These are phyloP conservation scores for Cyclotella cryptica DNA, from an alignment of 108 stramenopile genomes.

Conservation along the genomic window DNA sequence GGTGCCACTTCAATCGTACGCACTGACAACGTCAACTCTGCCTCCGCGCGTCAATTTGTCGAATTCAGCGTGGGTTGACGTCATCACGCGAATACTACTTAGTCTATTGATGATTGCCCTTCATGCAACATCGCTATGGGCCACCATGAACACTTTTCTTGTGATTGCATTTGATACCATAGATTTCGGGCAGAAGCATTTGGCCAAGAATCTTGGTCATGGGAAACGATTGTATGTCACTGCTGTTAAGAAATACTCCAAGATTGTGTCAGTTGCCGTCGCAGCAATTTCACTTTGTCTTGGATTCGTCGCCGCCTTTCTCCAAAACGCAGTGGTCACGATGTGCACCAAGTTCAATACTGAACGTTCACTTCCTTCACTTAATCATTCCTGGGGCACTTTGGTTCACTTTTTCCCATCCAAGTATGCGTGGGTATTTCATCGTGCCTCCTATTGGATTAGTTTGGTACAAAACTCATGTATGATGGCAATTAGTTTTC, in stretches of 20 bases:
- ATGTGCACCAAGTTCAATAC: not conserved
- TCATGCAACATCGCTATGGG: constrained; percentile 31
- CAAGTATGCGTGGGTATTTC: not conserved
- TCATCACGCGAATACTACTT: constrained; percentile 1
- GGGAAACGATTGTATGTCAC: constrained; percentile 34
- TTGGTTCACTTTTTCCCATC: not conserved
- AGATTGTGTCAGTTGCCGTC: not conserved
- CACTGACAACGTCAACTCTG: not conserved
- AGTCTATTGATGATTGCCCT: constrained; percentile 24
- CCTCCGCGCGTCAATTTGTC: constrained; percentile 4
- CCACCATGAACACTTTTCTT: constrained; percentile 19
- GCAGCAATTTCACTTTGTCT: constrained; percentile 20
- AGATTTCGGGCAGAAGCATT: constrained; percentile 47
- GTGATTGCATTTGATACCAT: constrained; percentile 45
- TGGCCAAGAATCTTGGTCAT: constrained; percentile 36
- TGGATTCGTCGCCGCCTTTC: not conserved
- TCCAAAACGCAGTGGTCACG: not conserved
- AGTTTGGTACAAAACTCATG: not conserved
- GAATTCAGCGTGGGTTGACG: constrained; percentile 5
- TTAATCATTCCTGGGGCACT: not conserved
- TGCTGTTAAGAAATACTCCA: constrained; percentile 35
- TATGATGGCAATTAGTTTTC: not conserved
- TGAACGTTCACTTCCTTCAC: not conserved
- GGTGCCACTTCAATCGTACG: not conserved
- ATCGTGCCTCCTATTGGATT: not conserved